Percentiles rank a stretch among this genome's conserved stretches.
phyloP scores from a whole-genome alignment of 441 rosid species.

The Populus hybrid region DNA sequence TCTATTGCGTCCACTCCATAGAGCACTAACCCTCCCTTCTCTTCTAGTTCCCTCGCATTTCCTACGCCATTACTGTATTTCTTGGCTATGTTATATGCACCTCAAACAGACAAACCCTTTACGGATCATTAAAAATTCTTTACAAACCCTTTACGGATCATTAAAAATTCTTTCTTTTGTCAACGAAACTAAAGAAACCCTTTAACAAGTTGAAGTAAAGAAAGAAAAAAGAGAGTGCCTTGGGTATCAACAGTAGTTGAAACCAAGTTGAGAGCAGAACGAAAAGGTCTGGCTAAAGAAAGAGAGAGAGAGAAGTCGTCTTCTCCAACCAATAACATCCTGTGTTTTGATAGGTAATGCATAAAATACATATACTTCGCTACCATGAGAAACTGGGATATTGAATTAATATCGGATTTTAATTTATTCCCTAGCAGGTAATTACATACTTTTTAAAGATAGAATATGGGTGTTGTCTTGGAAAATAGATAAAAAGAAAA shows the following conservation, averaged over 20 bases:
- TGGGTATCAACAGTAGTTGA: slow-evolving; percentile 29
- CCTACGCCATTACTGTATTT: slow-evolving; percentile 25
- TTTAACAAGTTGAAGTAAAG: neutral
- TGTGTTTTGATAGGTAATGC: slow-evolving; percentile 12
- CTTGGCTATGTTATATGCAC: slow-evolving; percentile 19
- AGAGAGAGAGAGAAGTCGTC: slow-evolving; percentile 40
- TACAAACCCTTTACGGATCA: neutral
- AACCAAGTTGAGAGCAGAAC: slow-evolving; percentile 36
- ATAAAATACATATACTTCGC: too few relatives aligned
- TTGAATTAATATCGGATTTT: neutral
- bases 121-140: too few relatives aligned
- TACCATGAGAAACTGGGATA: too few relatives aligned
- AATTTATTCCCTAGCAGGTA: too few relatives aligned
- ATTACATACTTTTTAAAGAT: neutral
- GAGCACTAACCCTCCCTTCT: slow-evolving; percentile 29
- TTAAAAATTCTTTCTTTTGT: neutral
- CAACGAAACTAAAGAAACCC: neutral
- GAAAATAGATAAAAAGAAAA: neutral
- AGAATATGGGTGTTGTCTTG: neutral
- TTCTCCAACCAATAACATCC: slow-evolving; percentile 37
- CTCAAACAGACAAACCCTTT: neutral
- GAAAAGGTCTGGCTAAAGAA: slow-evolving; percentile 32
- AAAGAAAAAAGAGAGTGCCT: neutral
- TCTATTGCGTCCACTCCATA: slow-evolving; percentile 33
- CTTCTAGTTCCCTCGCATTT: slow-evolving; percentile 32